Evolutionary conservation across 805 yeast genomes (phyloP).

Genomic region (baker's yeast (Saccharomyces cerevisiae)): DNA sequence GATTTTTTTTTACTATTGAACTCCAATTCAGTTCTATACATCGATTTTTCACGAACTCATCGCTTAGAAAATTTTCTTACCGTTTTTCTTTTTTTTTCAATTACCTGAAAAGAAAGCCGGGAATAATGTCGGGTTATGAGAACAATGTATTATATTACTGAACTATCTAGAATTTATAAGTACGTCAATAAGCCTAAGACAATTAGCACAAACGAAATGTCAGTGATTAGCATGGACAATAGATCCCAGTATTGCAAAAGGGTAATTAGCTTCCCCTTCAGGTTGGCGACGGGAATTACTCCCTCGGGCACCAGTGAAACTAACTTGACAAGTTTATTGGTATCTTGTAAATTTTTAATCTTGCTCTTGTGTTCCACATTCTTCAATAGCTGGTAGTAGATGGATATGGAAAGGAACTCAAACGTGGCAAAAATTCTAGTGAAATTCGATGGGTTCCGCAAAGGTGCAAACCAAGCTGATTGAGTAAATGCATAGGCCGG

Average conservation of each 20-base stretch:
- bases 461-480: constrained; percentile 1
- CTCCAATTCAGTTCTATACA: background rate
- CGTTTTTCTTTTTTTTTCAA: background rate
- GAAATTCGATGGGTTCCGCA: constrained; percentile 24
- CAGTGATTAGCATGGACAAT: constrained; percentile 28
- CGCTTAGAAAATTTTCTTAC: constrained; percentile 2
- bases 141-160: background rate
- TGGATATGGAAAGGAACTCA: constrained; percentile 29
- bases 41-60: background rate
- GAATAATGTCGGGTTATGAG: background rate
- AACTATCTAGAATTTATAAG: constrained; percentile 6
- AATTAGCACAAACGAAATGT: constrained; percentile 27
- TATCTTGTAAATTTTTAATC: constrained; percentile 21
- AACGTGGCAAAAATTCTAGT: constrained; percentile 29
- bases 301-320: constrained; percentile 30
- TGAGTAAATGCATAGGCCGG: background rate
- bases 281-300: constrained; percentile 23
- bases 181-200: constrained; percentile 24
- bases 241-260: constrained; percentile 29
- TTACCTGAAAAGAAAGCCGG: background rate
- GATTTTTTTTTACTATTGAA: background rate
- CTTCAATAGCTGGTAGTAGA: constrained; percentile 25
- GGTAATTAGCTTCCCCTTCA: constrained; percentile 21
- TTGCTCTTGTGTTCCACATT: constrained; percentile 20
- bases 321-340: constrained; percentile 24